Evolutionary conservation across 2,329 filamentous ascomycete species (phyloP).

Genomic region (Bipolaris zeicola): DNA sequence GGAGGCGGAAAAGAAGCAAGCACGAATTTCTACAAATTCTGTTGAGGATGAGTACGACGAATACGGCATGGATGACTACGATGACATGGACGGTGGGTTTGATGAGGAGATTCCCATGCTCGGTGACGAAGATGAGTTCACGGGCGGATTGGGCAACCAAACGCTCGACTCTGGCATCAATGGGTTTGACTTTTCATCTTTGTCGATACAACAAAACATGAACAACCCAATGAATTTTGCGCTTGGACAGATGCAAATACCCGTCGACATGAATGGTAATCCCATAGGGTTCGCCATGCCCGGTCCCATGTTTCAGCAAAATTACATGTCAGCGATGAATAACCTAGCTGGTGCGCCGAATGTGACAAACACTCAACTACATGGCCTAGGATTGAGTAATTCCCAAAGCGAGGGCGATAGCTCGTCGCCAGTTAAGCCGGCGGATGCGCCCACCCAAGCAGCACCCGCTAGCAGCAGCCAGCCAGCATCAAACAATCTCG

Average conservation of each 20-base stretch:
- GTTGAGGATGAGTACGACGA: slow-evolving; percentile 48
- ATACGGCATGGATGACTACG: slow-evolving; percentile 51
- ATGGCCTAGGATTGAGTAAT: slow-evolving; percentile 29
- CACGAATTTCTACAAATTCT: slow-evolving; percentile 42
- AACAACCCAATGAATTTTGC: slow-evolving; percentile 29
- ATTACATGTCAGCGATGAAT: slow-evolving; percentile 13
- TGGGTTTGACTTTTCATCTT: slow-evolving; percentile 43
- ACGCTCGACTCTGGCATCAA: slow-evolving; percentile 37
- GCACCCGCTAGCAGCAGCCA: slow-evolving; percentile 12
- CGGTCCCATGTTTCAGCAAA: slow-evolving; percentile 30
- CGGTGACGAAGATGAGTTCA: slow-evolving; percentile 44
- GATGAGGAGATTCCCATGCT: slow-evolving; percentile 70
- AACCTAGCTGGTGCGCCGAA: neutral
- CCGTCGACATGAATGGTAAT: slow-evolving; percentile 38
- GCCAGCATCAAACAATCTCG: slow-evolving; percentile 13
- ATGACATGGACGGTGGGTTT: slow-evolving; percentile 62
- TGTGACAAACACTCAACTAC: neutral
- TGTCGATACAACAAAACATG: slow-evolving; percentile 30
- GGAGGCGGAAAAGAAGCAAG: slow-evolving; percentile 62
- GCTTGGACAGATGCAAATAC: slow-evolving; percentile 32
- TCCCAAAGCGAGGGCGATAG: slow-evolving; percentile 14
- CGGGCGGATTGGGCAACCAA: slow-evolving; percentile 31
- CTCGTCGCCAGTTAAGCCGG: slow-evolving; percentile 15
- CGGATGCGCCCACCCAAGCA: slow-evolving; percentile 14
- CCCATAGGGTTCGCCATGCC: slow-evolving; percentile 44